Base-by-base conservation (phyloP, 306 rosid genomes). In the Pyrus bretschneideri region DNA sequence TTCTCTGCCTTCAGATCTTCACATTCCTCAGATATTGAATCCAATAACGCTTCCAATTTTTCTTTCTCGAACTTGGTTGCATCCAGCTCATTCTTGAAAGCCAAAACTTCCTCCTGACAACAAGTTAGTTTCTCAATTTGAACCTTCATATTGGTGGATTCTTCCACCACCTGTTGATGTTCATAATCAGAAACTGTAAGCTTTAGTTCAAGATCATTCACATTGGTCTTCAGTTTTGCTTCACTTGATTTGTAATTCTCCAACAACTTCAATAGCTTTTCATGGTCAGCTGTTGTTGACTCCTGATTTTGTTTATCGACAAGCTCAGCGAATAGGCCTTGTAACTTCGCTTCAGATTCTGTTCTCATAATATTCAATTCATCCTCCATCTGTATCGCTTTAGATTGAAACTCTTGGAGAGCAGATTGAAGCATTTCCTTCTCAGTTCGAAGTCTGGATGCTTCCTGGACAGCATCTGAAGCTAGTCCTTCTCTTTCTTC, bases 1-100 rank as follows among this genome's bases (percentile, higher is more conserved):
- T 81, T 84, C 77, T 84, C 84, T 25, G 69, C 70, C 83, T 73
- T 84, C 80, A 84, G 68, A 61, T 80, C 68, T 42, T 68, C 79
- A 67, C 83, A 77, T 54, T 84, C 84, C 55, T 69, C 73, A 25
- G 79, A 76, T 60, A 75, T 54, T 10, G 74, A 66, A 60, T 51
- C 38, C 51, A 83, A 10, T 11, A 38, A 52, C 18, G 61, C 57
- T 40, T 63, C 84, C 54, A 80, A 59, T 74, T 77, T 80, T 57
- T 77, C 80, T 63, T 58, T 84, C 82, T 77, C 87, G 35, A 27
- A 23, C 76, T 73, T 80, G 65, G 67, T 49, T 44, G 63, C 74
- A 71, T 71, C 79, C 44, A 85, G 81, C 71, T 71, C 62, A 27
- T 67, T 77, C 57, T 76, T 81, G 35, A 65, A 57, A 67, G 73